Percentiles rank a stretch among this genome's conserved stretches.
Evolutionary conservation across 805 yeast genomes (phyloP).

Genomic region (Cyberlindnera petersonii): DNA sequence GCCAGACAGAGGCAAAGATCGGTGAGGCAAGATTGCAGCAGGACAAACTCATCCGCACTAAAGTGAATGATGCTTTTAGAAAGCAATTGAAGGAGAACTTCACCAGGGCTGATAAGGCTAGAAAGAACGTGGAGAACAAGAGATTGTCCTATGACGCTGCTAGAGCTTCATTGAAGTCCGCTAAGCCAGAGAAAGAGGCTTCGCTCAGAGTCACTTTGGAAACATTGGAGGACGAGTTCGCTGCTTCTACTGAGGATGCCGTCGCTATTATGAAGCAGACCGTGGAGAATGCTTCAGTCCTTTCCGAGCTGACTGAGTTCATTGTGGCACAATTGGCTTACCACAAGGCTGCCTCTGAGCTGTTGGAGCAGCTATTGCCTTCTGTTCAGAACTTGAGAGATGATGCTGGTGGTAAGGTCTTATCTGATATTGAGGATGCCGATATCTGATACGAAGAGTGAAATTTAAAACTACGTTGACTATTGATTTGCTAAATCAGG

Average conservation of each 20-base stretch:
- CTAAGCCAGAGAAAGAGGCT: constrained; percentile 64
- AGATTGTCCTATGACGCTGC: constrained; percentile 79
- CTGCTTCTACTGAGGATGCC: constrained; percentile 85
- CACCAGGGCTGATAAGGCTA: constrained; percentile 60
- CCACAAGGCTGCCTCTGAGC: constrained; percentile 69
- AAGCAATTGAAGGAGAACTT: constrained; percentile 60
- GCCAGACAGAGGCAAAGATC: constrained; percentile 65
- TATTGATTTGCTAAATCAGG: too few species aligned
- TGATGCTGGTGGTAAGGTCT: constrained; percentile 35
- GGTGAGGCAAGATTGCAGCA: constrained; percentile 83
- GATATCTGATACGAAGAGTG: too few species aligned
- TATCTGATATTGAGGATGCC: constrained; percentile 26
- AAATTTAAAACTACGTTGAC: too few species aligned
- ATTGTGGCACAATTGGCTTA: constrained; percentile 77
- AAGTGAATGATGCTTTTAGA: constrained; percentile 64
- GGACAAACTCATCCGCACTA: constrained; percentile 65
- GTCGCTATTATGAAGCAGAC: constrained; percentile 79
- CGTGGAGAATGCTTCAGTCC: constrained; percentile 63
- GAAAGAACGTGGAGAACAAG: constrained; percentile 72
- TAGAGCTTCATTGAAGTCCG: constrained; percentile 47
- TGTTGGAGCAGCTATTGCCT: constrained; percentile 60
- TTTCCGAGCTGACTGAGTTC: constrained; percentile 63
- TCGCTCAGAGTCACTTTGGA: constrained; percentile 74
- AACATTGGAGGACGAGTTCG: constrained; percentile 83
- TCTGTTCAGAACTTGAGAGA: constrained; percentile 59